Evolutionary conservation across 495 filamentous ascomycete species (phyloP), one percentile per base, ranked within the genome.

Genomic region (Hypoxylon cercidicola): DNA sequence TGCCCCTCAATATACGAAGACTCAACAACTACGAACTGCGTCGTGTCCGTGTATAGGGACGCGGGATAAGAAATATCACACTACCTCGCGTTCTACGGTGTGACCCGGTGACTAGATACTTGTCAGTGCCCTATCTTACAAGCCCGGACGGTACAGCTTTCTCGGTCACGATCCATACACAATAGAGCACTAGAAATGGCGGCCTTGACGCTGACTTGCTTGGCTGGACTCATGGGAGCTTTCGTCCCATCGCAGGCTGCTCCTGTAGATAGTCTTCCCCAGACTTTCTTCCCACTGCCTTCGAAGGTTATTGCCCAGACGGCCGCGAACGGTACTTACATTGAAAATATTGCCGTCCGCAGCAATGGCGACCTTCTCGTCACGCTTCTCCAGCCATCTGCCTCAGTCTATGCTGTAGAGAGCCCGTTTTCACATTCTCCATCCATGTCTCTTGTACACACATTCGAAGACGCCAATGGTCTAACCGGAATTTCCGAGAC

Each of bases 291-390:
- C 4, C 37, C 51, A 20, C 25, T 55, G 13, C 51, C 37, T 30
- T 43, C 21, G 7, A 55, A 13, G 15, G 30, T 20, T 23, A 4
- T 55, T 32, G 13, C 30, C n/a, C 51, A 55, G 51, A 43, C 43
- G 39, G 43, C 41, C 12, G 13, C 37, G 32, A 51, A 30, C 32
- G 30, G 18, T 13, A 15, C 25, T 12, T 51, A 37, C 18, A 30
- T 77, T 20, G 78, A 80, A 35, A 81, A 81, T 47, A 74, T 80
- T 19, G 75, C 74, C 43, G 58, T 79, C 16, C 75, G 75, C 35
- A 11, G 52, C 11, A 76, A 72, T 34, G 74, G 77, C 49, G 72
- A 74, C 50, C 57, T 81, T 32, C 64, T 81, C 7, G 28, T 77
- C 13, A 75, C 74, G 10, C 44, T 70, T 20, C 10, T 70, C 3